Evolutionary conservation across 202 grass and related monocot species (phyloP).

Genomic region (Zizania palustris): DNA sequence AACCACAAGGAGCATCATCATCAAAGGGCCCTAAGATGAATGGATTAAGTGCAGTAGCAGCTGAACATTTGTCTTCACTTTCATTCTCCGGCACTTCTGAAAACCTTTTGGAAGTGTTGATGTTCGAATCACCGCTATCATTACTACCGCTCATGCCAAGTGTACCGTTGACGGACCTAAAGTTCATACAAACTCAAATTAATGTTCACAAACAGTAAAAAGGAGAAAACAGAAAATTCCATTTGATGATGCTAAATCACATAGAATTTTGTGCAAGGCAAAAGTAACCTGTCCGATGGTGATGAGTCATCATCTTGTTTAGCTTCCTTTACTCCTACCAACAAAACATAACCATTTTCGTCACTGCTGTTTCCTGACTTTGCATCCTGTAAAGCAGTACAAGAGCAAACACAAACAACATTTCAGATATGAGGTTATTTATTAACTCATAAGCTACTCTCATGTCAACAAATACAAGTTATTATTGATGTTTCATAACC

Average conservation of each 20-base stretch:
- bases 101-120: constrained; percentile 52
- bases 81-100: constrained; percentile 54
- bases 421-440: constrained; percentile 27
- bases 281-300: constrained; percentile 59
- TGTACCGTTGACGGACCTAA: constrained; percentile 56
- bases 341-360: constrained; percentile 54
- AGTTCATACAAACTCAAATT: constrained; percentile 45
- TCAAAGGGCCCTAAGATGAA: constrained; percentile 60
- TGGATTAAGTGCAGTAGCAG: constrained; percentile 41
- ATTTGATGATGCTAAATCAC: constrained; percentile 34
- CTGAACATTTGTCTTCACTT: constrained; percentile 41
- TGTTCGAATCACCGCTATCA: constrained; percentile 48
- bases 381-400: constrained; percentile 56
- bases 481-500: constrained; percentile 42
- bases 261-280: constrained; percentile 21
- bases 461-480: constrained; percentile 21
- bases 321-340: constrained; percentile 63
- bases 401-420: constrained; percentile 28
- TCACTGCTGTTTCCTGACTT: constrained; percentile 69
- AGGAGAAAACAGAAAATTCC: constrained; percentile 34
- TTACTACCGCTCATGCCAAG: constrained; percentile 36
- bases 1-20: constrained; percentile 78
- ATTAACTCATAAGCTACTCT: constrained; percentile 2
- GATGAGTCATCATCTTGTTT: constrained; percentile 68
- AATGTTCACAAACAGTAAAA: constrained; percentile 49